phyloP scores from a whole-genome alignment of 345 rosid genomes.

The Populus deltoides region DNA sequence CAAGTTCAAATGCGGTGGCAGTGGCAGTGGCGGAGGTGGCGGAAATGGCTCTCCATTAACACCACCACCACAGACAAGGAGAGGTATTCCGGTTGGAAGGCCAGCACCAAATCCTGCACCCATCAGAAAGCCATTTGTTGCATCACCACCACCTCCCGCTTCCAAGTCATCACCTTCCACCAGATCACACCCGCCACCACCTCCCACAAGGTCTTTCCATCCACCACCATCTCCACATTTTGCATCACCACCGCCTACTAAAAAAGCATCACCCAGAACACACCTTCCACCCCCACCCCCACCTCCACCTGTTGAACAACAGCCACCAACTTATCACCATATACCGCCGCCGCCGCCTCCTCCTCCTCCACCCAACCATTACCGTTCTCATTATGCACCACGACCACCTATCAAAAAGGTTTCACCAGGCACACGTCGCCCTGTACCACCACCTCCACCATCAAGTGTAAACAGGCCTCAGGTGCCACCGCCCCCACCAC shows the following conservation, averaged over 20 bases:
- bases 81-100: constrained; percentile 29
- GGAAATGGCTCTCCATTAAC: background rate
- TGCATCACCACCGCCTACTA: constrained; percentile 34
- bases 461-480: background rate
- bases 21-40: constrained; percentile 6
- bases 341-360: constrained; percentile 11
- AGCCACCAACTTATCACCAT: constrained; percentile 9
- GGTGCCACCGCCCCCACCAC: background rate
- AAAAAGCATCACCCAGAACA: constrained; percentile 27
- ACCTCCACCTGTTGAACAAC: constrained; percentile 1
- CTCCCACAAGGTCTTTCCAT: constrained; percentile 36
- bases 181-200: constrained; percentile 41
- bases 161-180: constrained; percentile 44
- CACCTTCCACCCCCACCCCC: constrained; percentile 33
- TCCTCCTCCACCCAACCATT: constrained; percentile 18
- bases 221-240: constrained; percentile 25
- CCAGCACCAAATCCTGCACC: constrained; percentile 32
- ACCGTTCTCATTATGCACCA: constrained; percentile 30
- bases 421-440: constrained; percentile 35
- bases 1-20: constrained; percentile 44
- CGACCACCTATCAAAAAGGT: constrained; percentile 42
- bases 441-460: constrained; percentile 27
- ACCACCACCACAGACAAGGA: constrained; percentile 9
- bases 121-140: background rate
- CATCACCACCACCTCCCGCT: constrained; percentile 44